These are phyloP conservation scores for Fusarium verticillioides DNA, from an alignment of 2,329 filamentous ascomycete genomes.

Conservation along the genomic window DNA sequence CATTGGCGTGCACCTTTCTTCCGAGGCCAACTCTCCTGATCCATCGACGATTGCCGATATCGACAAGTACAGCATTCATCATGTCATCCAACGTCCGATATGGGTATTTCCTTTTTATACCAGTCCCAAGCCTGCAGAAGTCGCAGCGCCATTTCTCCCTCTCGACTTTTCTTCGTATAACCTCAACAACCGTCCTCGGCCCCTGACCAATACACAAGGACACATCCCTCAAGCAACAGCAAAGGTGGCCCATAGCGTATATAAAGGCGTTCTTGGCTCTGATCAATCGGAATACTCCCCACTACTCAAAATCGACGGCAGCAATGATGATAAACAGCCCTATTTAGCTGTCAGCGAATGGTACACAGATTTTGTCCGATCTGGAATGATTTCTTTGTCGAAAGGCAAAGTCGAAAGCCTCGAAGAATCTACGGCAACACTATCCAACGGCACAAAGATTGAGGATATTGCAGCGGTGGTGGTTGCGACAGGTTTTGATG, in stretches of 20 bases:
- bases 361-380: conserved; percentile 79
- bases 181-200: conserved; percentile 67
- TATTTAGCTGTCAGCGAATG: conserved; percentile 77
- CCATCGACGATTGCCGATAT: conserved; percentile 53
- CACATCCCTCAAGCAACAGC: conserved; percentile 70
- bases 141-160: conserved; percentile 73
- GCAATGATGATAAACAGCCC: conserved; percentile 62
- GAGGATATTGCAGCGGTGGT: conserved; percentile 73
- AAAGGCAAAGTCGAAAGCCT: conserved; percentile 58
- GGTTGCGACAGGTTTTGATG: conserved; percentile 80
- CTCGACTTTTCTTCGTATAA: conserved; percentile 80
- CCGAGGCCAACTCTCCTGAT: conserved; percentile 64
- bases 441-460: conserved; percentile 52
- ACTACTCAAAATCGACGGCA: conserved; percentile 52
- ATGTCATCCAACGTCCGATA: conserved; percentile 75
- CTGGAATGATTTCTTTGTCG: conserved; percentile 65
- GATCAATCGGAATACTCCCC: conserved; percentile 64
- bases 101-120: conserved; percentile 76
- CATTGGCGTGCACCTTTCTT: conserved; percentile 77
- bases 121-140: conserved; percentile 59
- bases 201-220: conserved; percentile 72
- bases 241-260: conserved; percentile 62
- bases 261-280: conserved; percentile 59
- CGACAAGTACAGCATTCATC: conserved; percentile 69
- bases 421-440: conserved; percentile 49